Base-by-base conservation (phyloP, 371 early-diverging fungal genomes). In the Mucor racemosus region DNA sequence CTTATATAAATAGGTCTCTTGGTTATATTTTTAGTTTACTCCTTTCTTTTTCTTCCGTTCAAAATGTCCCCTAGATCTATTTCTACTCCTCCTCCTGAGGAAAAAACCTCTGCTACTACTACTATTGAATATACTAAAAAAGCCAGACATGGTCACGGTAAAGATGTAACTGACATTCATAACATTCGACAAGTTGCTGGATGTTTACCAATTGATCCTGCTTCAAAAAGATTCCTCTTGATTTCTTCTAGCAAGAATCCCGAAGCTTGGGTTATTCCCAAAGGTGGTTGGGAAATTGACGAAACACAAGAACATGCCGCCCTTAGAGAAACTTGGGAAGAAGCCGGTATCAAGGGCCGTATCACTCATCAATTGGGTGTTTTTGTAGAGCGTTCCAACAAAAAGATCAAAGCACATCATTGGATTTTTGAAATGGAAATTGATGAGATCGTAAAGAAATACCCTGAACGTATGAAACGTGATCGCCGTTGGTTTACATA, bases 281-380 rank as follows among this genome's bases (percentile, higher is more conserved):
- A 89, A 71, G 90, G 90, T 15, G 90, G 90, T 31, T 89, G 90
- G 90, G 90, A 89, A 66, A 75, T 75, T 33, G 88, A 89, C 56
- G 90, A 89, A 71, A 82, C 87, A 9, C 82, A 85, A 66, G 86
- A 85, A 64, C 82, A 87, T 17, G 90, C 90, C 7, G 90, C 90
- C 7, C 64, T 79, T 13, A 78, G 90, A 41, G 90, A 89, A 62
- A 89, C 90, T 4, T 89, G 86, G 84, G 90, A 89, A 76, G 90
- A 89, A 77, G 88, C 87, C 8, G 89, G 89, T 11, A 76, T 80
- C 7, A 80, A 81, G 66, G 89, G 89, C 1, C 72, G 33, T 33
- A 85, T 89, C 54, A 80, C 79, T 11, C 69, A 73, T 13, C 77
- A 78, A 40, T 53, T 89, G 15, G 89, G 89, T 36, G 79, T 81